These are phyloP conservation scores for Spirogloea muscicola DNA, from an alignment of 139 green algal species.

Conservation along the genomic window DNA sequence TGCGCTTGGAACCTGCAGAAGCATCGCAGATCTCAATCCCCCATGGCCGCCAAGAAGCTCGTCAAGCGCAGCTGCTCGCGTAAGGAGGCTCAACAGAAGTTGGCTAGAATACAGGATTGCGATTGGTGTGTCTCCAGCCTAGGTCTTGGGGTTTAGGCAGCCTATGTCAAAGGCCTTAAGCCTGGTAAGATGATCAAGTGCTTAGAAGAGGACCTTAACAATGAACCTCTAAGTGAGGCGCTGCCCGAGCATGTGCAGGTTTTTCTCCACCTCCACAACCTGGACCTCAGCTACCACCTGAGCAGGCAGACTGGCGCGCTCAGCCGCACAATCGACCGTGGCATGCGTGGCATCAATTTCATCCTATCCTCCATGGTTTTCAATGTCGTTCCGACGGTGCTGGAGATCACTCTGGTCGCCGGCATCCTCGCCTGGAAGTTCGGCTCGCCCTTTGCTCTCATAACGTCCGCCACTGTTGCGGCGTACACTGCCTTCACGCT, in stretches of 20 bases:
- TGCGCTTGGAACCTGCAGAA: no score
- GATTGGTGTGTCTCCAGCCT: no score
- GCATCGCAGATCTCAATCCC: no score
- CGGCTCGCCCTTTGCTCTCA: slow-evolving; percentile 72
- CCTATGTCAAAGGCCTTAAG: no score
- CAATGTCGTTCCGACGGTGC: slow-evolving; percentile 89
- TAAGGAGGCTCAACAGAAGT: no score
- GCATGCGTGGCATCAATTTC: slow-evolving; percentile 92
- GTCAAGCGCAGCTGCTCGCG: no score
- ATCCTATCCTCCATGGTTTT: slow-evolving; percentile 86
- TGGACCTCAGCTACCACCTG: slow-evolving; percentile 89
- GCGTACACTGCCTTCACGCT: slow-evolving; percentile 90
- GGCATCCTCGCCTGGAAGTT: slow-evolving; percentile 85
- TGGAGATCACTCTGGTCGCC: slow-evolving; percentile 77
- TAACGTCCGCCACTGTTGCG: slow-evolving; percentile 79
- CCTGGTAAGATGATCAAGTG: no score
- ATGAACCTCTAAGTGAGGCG: no score
- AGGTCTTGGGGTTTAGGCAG: no score
- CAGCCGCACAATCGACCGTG: slow-evolving; percentile 81
- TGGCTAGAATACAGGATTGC: no score
- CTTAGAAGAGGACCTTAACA: no score
- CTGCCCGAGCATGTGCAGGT: slow-evolving; percentile 56
- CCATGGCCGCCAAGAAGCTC: no score
- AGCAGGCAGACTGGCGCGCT: slow-evolving; percentile 80
- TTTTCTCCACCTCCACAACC: slow-evolving; percentile 83